phyloP scores from a whole-genome alignment of 202 grass and related monocot species.

The Digitaria exilis region DNA sequence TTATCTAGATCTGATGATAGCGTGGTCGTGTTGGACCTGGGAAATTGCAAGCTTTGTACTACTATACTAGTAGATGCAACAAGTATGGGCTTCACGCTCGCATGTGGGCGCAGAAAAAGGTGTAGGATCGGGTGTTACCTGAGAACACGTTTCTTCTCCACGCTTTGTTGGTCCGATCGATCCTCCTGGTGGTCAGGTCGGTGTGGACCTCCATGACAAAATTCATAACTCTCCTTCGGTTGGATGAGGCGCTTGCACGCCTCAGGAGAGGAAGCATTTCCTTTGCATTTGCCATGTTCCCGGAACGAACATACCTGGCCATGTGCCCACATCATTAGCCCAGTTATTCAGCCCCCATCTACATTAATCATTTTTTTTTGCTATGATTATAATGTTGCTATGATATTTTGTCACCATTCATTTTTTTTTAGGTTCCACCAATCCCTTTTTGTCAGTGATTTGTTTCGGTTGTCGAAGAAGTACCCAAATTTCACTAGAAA shows the following conservation, averaged over 20 bases:
- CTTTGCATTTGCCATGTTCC: not conserved
- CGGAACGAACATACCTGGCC: not conserved
- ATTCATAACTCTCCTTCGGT: conserved; percentile 12
- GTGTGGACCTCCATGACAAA: not conserved
- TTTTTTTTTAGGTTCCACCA: too few species aligned
- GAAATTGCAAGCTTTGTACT: not conserved
- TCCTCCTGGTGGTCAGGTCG: not conserved
- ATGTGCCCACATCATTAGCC: not conserved
- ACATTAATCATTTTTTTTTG: not conserved
- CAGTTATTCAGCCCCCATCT: not conserved
- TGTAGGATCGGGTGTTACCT: not conserved
- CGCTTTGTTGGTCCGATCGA: too few species aligned
- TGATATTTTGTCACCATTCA: too few species aligned
- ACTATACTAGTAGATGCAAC: too few species aligned
- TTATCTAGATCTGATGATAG: not conserved
- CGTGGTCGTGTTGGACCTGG: conserved; percentile 27
- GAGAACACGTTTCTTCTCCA: not conserved
- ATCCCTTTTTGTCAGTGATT: not conserved
- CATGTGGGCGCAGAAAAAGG: conserved; percentile 22
- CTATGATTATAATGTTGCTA: too few species aligned
- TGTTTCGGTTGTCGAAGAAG: not conserved
- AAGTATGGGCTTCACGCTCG: conserved; percentile 9
- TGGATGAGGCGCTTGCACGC: conserved; percentile 20
- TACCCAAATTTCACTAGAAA: not conserved
- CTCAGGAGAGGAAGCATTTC: not conserved